Conservation (phyloP, 345 rosid species). For the Laguncularia racemosa region DNA sequence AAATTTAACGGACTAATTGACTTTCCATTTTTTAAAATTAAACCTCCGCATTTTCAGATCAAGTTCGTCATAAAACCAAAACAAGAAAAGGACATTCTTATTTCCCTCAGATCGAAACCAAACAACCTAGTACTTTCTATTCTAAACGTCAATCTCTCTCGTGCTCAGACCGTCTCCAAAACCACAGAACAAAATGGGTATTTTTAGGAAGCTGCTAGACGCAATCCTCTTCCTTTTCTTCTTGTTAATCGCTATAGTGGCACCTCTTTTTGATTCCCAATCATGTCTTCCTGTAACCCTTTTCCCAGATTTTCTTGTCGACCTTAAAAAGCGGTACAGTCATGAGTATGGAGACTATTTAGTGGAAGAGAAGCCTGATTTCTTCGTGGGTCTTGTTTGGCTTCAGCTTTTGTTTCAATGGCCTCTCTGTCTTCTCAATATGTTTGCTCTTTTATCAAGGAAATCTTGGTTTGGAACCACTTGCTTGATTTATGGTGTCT, state of each 20-base stretch:
- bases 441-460: conserved; percentile 43
- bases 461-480: conserved; percentile 67
- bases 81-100: no score
- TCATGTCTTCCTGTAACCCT: conserved; percentile 31
- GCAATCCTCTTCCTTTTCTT: conserved; percentile 46
- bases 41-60: no score
- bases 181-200: conserved; percentile 33
- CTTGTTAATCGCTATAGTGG: conserved; percentile 34
- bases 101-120: no score
- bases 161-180: neutral
- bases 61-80: no score
- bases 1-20: no score
- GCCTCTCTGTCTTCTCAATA: conserved; percentile 61
- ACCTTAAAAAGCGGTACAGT: conserved; percentile 36
- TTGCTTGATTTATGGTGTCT: conserved; percentile 68
- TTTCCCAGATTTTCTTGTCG: conserved; percentile 47
- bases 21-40: no score
- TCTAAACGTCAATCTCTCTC: neutral
- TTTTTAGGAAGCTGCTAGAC: conserved; percentile 47
- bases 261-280: conserved; percentile 64
- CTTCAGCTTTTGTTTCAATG: conserved; percentile 60
- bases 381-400: conserved; percentile 67
- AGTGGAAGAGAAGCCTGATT: conserved; percentile 57
- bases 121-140: neutral
- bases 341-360: conserved; percentile 55